A percentile compares a stretch with the other conserved stretches of the same genome.
Conservation (phyloP, 2,329 filamentous ascomycete genomes). For the Hymenoscyphus salicellus region DNA sequence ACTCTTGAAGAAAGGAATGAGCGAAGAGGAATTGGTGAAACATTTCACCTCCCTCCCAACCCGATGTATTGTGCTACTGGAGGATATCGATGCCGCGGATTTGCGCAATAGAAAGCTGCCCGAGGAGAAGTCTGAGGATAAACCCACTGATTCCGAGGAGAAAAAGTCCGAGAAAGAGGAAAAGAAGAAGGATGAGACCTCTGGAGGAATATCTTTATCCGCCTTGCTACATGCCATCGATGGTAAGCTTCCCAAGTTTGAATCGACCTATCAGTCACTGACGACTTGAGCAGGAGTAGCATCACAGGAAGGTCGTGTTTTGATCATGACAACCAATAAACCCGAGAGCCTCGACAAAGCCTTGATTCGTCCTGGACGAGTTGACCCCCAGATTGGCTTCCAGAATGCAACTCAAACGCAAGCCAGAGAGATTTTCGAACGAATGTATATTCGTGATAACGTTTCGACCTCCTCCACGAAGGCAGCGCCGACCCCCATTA, state of each 20-base stretch:
- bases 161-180: conserved; percentile 8
- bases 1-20: conserved; percentile 59
- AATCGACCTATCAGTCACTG: neutral
- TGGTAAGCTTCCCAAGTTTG: conserved; percentile 31
- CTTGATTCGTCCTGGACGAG: conserved; percentile 58
- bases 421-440: conserved; percentile 3
- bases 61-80: conserved; percentile 69
- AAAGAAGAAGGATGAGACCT: conserved; percentile 7
- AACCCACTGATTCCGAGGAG: conserved; percentile 25
- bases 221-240: conserved; percentile 69
- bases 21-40: conserved; percentile 61
- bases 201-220: conserved; percentile 51
- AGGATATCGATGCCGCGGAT: conserved; percentile 73
- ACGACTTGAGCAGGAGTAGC: conserved; percentile 43
- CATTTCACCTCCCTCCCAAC: conserved; percentile 66
- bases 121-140: conserved; percentile 20
- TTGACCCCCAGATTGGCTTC: conserved; percentile 60
- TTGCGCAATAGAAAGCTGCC: conserved; percentile 49
- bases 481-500: no score
- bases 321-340: conserved; percentile 71
- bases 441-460: conserved; percentile 1
- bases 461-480: neutral
- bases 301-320: conserved; percentile 62
- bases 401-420: conserved; percentile 26
- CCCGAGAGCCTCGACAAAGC: conserved; percentile 59